These are phyloP conservation scores for Seiridium cupressi DNA, from an alignment of 2,329 filamentous ascomycete species.

Conservation along the genomic window DNA sequence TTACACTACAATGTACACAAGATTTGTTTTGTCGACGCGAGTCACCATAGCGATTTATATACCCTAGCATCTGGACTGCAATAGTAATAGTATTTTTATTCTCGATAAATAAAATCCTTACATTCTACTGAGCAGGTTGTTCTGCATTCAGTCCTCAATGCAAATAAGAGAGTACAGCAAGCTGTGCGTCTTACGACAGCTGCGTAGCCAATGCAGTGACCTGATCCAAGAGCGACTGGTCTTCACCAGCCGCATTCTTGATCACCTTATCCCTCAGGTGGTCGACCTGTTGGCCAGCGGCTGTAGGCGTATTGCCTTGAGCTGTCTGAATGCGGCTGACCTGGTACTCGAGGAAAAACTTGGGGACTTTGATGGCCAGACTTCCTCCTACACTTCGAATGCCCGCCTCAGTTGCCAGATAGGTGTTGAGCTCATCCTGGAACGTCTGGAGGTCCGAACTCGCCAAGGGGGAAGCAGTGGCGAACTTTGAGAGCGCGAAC, in stretches of 20 bases:
- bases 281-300: conserved; percentile 51
- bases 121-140: too few relatives aligned
- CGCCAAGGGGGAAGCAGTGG: conserved; percentile 48
- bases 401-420: conserved; percentile 59
- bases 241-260: conserved; percentile 51
- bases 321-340: conserved; percentile 58
- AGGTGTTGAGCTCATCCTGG: conserved; percentile 52
- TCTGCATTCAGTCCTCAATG: too few relatives aligned
- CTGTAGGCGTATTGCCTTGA: conserved; percentile 51
- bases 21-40: conserved; percentile 5
- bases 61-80: not conserved
- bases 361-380: conserved; percentile 59
- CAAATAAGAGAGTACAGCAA: too few relatives aligned
- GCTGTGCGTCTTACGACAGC: not conserved
- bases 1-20: not conserved
- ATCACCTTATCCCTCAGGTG: conserved; percentile 57
- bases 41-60: conserved; percentile 4
- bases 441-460: conserved; percentile 48
- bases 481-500: conserved; percentile 54
- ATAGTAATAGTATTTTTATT: not conserved
- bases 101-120: too few relatives aligned
- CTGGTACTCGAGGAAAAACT: conserved; percentile 62
- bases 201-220: conserved; percentile 31
- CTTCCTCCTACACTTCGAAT: conserved; percentile 51
- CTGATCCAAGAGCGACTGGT: conserved; percentile 47